Base-by-base conservation (phyloP, 345 rosid species). In the Eucalyptus cladocalyx region DNA sequence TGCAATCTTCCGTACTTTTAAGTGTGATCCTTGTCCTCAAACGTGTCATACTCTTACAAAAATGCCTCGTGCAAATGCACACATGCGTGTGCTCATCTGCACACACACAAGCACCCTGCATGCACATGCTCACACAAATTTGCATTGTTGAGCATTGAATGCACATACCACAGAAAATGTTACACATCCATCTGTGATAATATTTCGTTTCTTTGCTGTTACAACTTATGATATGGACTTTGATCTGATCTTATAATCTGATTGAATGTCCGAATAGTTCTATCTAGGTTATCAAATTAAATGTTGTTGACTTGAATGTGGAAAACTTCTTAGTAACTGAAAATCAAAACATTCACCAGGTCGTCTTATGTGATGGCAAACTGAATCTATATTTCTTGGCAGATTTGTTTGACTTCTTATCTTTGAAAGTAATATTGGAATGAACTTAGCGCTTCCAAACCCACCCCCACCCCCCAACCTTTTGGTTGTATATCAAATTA, bases 81-180 rank as follows among this genome's bases (percentile, higher is more conserved):
- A 30, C 1, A 2, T 15, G 37, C 3, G 3, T 3, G 0, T 24
- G 62, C 28, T 3, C 3, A 0, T 11, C 26, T 19, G 45, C 47
- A 12, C 11, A 24, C 47, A 40, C 45, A 76, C 85, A 37, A 11
- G 30, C 9, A 0, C 3, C 85, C 30, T 76, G 85, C 30, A 23
- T 6, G 47, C 47, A 37, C 47, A 6, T 42, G 23, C 45, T 3
- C 40, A 5, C 81, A 40, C 9, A 11, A 76, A 21, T 21, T 37
- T 76, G 26, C 16, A 76, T 40, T 76, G 16, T 76, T 76, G 83
- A 76, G 83, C 83, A 21, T 40, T 76, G 28, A 76, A 76, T 76
- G 28, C 28, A 11, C 9, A 0, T 76, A 6, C 26, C 23, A 21
- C 83, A 37, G 83, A 21, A 76, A 76, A 21, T 21, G 47, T 40